Base-by-base conservation (phyloP, 176 grass and related monocot species). In the Oryza brachyantha region DNA sequence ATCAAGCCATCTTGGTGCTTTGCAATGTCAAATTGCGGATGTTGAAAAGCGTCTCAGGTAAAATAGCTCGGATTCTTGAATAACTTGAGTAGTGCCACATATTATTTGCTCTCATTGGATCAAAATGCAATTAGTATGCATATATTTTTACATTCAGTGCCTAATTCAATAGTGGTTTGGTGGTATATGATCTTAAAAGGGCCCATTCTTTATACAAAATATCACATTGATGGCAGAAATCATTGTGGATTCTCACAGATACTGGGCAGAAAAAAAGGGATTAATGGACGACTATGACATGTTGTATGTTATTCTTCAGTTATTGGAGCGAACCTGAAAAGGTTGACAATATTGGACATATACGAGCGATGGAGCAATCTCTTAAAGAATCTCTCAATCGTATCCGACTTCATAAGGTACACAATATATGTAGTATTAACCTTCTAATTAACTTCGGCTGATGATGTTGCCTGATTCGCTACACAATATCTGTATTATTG, bases 281-380 rank as follows among this genome's bases (percentile, higher is more conserved):
- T 14, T 26, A 62, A 35, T 5, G 50, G n/a, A 62, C 8, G 42
- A 61, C 36, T 62, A 11, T 78, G 74, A 86, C 61, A 82, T 61
- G 59, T 40, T 38, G 40, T 46, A 22, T 64, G 16, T 85, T 75
- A 62, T 77, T 68, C 42, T 88, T 84, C 86, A 94, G 92, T 91
- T 88, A 91, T 78, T 94, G 92, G 88, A 83, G 76, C 42, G 67
- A 91, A 54, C 92, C 92, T 3, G 88, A 88, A 48, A 91, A 91
- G 61, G 63, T 94, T 74, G 80, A 86, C 19, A 84, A 94, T 76
- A 86, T 94, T 24, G 83, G 91, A 54, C 83, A 91, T 60, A 94
- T 94, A 61, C 84, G 83, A 85, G 88, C 76, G 46, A 91, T 94
- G 92, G 92, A 94, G 70, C 88, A 91, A 84, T 91, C 92, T 71